Evolutionary conservation across 257 asterid genomes (phyloP).

Genomic region (Solanum acaule): DNA sequence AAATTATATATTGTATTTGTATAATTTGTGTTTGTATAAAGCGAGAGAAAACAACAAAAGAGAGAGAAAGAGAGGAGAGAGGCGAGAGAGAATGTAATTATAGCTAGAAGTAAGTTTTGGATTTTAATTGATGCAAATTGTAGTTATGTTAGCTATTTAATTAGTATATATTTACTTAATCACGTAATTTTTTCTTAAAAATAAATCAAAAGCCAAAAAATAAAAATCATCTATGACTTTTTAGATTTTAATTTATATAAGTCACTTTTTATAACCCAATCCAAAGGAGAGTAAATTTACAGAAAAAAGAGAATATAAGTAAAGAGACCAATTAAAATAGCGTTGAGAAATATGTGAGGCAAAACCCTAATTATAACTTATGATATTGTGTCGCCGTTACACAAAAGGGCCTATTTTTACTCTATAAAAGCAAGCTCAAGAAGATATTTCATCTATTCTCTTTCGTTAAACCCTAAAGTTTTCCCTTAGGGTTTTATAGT

Average conservation of each 20-base stretch:
- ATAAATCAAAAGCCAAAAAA: too few species aligned
- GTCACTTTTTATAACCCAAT: too few species aligned
- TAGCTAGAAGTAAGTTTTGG: neutral
- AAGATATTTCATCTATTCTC: neutral
- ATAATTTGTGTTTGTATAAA: too few species aligned
- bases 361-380: conserved; percentile 1
- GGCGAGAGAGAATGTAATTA: neutral
- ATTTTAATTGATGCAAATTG: too few species aligned
- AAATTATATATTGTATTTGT: too few species aligned
- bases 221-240: neutral
- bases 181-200: too few species aligned
- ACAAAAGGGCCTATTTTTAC: neutral
- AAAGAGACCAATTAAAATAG: neutral
- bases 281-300: too few species aligned
- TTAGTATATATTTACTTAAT: too few species aligned
- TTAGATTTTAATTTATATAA: neutral
- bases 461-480: conserved; percentile 12
- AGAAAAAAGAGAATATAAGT: neutral
- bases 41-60: neutral
- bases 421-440: neutral
- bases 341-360: neutral
- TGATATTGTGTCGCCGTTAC: neutral
- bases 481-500: conserved; percentile 10
- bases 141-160: neutral
- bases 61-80: neutral